Evolutionary conservation across 192 early-diverging fungal genomes (phyloP).

Genomic region (Chytriomyces sp.): DNA sequence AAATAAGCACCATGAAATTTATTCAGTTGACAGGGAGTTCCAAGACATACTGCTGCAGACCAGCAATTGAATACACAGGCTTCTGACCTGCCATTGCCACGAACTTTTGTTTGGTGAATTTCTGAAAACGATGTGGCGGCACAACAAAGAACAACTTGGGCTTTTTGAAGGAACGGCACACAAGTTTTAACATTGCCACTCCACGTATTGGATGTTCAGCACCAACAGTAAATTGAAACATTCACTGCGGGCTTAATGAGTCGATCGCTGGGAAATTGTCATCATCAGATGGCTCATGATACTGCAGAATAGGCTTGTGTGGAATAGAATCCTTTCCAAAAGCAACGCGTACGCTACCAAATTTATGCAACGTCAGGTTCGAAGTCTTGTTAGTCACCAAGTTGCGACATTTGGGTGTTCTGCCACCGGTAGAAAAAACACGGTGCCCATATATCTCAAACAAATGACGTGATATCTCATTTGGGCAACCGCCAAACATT

Average conservation of each 20-base stretch:
- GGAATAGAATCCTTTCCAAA: slow-evolving; percentile 36
- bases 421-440: slow-evolving; percentile 36
- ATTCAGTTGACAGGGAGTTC: slow-evolving; percentile 34
- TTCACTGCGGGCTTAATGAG: slow-evolving; percentile 40
- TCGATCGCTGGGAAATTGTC: slow-evolving; percentile 38
- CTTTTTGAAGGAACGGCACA: slow-evolving; percentile 27
- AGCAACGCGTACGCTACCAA: slow-evolving; percentile 26
- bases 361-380: slow-evolving; percentile 19
- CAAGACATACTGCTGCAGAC: slow-evolving; percentile 34
- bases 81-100: background rate
- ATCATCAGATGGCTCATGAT: slow-evolving; percentile 40
- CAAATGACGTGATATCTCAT: slow-evolving; percentile 38
- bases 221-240: slow-evolving; percentile 43
- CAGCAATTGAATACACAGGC: slow-evolving; percentile 16
- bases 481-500: slow-evolving; percentile 31
- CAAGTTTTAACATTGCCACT: slow-evolving; percentile 2
- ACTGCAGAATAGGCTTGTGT: slow-evolving; percentile 15
- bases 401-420: slow-evolving; percentile 36
- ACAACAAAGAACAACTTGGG: slow-evolving; percentile 6
- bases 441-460: slow-evolving; percentile 37
- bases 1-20: background rate
- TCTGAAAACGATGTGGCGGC: background rate
- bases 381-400: slow-evolving; percentile 23
- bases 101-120: slow-evolving; percentile 31
- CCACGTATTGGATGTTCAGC: slow-evolving; percentile 35